Conservation (phyloP, 1,284 basidiomycete genomes). For the Apiotrichum mycotoxinovorans region DNA sequence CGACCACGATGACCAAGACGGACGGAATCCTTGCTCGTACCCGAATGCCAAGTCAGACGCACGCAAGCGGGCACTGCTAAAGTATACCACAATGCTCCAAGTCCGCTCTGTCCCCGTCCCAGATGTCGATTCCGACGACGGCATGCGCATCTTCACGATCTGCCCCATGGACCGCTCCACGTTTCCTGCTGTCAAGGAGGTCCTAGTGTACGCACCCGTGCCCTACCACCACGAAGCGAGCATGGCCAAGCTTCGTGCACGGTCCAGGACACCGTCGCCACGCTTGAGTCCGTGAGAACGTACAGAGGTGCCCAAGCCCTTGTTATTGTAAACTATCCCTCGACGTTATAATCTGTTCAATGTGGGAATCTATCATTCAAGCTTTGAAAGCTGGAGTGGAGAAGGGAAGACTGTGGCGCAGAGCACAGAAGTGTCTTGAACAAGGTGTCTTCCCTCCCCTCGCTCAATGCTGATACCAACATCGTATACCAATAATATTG, state of each 20-base stretch:
- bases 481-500: no score
- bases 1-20: not conserved
- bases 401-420: no score
- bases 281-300: no score
- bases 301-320: no score
- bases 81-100: not conserved
- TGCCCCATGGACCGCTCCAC: conserved; percentile 10
- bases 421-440: no score
- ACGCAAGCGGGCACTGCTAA: conserved; percentile 14
- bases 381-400: no score
- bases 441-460: no score
- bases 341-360: no score
- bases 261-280: no score
- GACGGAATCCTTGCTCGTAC: not conserved
- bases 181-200: conserved; percentile 5
- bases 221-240: conserved; percentile 4
- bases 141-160: not conserved
- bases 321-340: no score
- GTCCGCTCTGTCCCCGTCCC: not conserved
- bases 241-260: not conserved
- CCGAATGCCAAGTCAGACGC: conserved; percentile 3
- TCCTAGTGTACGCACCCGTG: conserved; percentile 5
- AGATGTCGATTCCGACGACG: not conserved
- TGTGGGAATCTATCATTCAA: no score
- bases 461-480: no score